A percentile compares a stretch with the other conserved stretches of the same genome.
phyloP scores from a whole-genome alignment of 371 early-diverging fungal species.

The Mortierella sp. region DNA sequence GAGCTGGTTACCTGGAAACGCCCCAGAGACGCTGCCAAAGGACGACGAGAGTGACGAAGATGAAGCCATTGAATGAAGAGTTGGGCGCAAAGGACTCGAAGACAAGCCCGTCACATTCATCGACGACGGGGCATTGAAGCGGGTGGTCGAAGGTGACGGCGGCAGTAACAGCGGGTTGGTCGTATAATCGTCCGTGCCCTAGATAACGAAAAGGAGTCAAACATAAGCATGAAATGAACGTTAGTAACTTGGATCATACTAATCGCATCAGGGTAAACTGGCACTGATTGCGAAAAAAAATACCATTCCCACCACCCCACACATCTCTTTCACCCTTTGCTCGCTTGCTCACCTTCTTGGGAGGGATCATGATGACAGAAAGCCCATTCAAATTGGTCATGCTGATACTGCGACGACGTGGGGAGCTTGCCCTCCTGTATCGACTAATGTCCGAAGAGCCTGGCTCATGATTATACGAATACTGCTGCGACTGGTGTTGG shows the following conservation, averaged over 20 bases:
- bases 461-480: constrained; percentile 40
- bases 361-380: constrained; percentile 50
- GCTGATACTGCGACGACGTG: constrained; percentile 55
- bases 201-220: constrained; percentile 28
- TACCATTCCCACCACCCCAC: neutral
- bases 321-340: neutral
- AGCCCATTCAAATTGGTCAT: constrained; percentile 56
- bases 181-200: constrained; percentile 43
- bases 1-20: constrained; percentile 18
- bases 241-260: constrained; percentile 8
- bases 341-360: constrained; percentile 42
- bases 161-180: constrained; percentile 54
- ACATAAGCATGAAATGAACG: neutral
- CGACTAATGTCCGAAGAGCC: constrained; percentile 33
- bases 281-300: neutral
- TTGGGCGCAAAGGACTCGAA: constrained; percentile 52
- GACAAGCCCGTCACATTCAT: constrained; percentile 34
- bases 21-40: constrained; percentile 43
- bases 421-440: constrained; percentile 53
- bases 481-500: constrained; percentile 44
- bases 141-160: constrained; percentile 50
- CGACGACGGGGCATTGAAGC: constrained; percentile 46
- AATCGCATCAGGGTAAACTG: neutral
- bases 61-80: constrained; percentile 49
- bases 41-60: constrained; percentile 58